Base-by-base conservation (phyloP, 441 rosid genomes). In the Melastoma candidum region DNA sequence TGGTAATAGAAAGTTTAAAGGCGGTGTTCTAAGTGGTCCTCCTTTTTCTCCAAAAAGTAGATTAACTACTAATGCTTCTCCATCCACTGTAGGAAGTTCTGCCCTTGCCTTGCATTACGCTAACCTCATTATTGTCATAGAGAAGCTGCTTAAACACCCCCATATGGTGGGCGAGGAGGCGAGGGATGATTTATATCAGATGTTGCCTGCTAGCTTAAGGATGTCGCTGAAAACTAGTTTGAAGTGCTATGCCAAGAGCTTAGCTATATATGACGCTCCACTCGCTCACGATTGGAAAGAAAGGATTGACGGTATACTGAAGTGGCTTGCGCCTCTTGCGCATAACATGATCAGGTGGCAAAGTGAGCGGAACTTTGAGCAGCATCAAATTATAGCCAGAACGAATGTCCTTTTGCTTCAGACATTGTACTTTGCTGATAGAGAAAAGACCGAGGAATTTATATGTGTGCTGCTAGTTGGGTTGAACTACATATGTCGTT, bases 91-190 rank as follows among this genome's bases (percentile, higher is more conserved):
- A 51, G 98, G 98, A 57, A 94, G 98, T 8, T 82, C 92, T 59
- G 95, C 95, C 46, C 71, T 92, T 27, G 85, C 97, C 45, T 64
- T 92, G 65, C 98, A 83, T 64, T 92, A 92, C 58, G 95, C 98
- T 0, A 92, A 88, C 61, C 79, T 92, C 5, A 75, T 92, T 59
- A 84, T 92, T 46, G 84, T 88, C 11, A 71, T 92, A n/a, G 95
- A 92, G 79, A 92, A 92, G 82, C 77, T 92, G 63, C 85, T 88
- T 0, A 81, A 76, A 12, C 84, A 88, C 46, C 98, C 98, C 59
- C 98, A 92, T 74, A 75, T 92, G 61, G 89, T 92, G n/a, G 98
- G 98, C 0, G 97, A 85, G 56, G 97, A 92, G 69, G 95, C 98
- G 8, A 76, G 98, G 65, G 94, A 81, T 10, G 90, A 92, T 77